A percentile compares a stretch with the other conserved stretches of the same genome.
Evolutionary conservation across 306 rosid genomes (phyloP).

Genomic region (Medicago ruthenica): DNA sequence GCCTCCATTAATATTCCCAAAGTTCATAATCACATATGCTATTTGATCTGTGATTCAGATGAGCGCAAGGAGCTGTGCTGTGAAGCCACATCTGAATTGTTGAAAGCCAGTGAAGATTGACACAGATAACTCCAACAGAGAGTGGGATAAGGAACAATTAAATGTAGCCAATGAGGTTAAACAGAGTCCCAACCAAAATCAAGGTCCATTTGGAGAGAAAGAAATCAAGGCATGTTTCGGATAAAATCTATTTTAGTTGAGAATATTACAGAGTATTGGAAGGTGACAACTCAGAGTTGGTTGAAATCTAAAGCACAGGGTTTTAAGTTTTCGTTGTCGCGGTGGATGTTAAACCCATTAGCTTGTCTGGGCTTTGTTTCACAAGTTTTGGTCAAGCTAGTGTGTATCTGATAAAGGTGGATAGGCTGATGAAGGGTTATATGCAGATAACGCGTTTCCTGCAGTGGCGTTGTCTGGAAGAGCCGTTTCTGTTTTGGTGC

Average conservation of each 20-base stretch:
- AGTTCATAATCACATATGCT: neutral
- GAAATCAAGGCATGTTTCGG: neutral
- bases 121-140: neutral
- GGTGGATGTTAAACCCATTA: neutral
- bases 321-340: neutral
- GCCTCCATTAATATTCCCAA: constrained; percentile 10
- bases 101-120: constrained; percentile 14
- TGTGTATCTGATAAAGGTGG: neutral
- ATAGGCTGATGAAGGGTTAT: neutral
- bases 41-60: constrained; percentile 11
- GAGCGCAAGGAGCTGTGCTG: constrained; percentile 11
- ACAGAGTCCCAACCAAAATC: neutral
- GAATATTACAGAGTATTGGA: neutral
- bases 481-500: neutral
- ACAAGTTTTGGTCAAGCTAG: neutral
- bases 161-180: too few relatives aligned
- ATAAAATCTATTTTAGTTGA: neutral
- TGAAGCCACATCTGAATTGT: constrained; percentile 7
- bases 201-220: neutral
- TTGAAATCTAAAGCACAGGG: neutral
- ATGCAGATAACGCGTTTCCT: neutral
- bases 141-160: neutral
- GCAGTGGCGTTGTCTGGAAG: neutral
- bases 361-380: neutral
- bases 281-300: neutral